A percentile compares a stretch with the other conserved stretches of the same genome.
Evolutionary conservation across 495 filamentous ascomycete genomes (phyloP).

Genomic region (Neurospora tetrasperma): DNA sequence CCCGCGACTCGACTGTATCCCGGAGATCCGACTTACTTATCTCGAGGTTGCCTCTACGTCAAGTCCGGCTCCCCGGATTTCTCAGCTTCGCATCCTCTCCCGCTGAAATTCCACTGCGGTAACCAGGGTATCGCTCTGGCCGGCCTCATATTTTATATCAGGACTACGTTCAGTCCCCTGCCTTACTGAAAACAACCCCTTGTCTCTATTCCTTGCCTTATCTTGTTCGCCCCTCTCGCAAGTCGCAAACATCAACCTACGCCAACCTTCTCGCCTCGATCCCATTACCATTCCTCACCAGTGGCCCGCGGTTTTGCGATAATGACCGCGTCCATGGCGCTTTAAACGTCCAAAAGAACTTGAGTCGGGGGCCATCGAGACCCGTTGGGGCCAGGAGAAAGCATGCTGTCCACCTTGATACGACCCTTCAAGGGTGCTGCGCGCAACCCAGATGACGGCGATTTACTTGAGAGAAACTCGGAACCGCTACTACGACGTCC

Average conservation of each 20-base stretch:
- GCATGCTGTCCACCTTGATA: slow-evolving; percentile 35
- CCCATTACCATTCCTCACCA: background rate
- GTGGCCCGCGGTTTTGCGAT: background rate
- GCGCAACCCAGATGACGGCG: slow-evolving; percentile 11
- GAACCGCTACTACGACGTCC: slow-evolving; percentile 11
- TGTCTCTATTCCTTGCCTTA: background rate
- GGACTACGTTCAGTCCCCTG: background rate
- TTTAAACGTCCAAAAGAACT: slow-evolving; percentile 2
- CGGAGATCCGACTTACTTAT: background rate
- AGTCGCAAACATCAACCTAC: background rate
- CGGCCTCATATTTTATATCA: background rate
- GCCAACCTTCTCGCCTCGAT: background rate
- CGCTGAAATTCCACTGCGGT: background rate
- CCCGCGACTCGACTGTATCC: background rate
- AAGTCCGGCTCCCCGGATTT: background rate
- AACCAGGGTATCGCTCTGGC: background rate
- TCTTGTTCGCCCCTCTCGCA: background rate
- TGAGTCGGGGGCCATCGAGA: background rate
- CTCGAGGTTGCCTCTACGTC: background rate
- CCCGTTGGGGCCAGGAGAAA: slow-evolving; percentile 3
- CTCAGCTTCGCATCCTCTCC: background rate
- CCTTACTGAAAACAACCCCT: background rate
- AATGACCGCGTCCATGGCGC: slow-evolving; percentile 20
- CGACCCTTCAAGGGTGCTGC: slow-evolving; percentile 28
- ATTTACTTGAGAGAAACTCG: background rate